Evolutionary conservation across 352 stramenopile species (phyloP).

Genomic region (Phytophthora colocasiae): DNA sequence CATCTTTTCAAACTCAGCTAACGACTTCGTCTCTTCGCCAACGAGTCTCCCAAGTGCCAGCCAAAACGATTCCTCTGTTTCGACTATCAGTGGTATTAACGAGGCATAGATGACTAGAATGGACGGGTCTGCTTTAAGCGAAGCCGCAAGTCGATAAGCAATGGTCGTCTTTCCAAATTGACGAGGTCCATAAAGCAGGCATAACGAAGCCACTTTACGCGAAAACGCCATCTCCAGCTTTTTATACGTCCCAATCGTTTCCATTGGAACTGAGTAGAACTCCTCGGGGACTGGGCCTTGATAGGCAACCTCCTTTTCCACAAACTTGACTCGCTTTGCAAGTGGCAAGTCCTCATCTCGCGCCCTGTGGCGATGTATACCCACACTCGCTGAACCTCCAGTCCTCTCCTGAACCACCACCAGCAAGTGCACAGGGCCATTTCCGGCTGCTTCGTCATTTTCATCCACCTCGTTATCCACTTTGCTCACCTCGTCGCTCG

Average conservation of each 20-base stretch:
- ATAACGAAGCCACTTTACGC: neutral
- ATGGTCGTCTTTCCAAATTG: too few species aligned
- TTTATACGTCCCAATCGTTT: neutral
- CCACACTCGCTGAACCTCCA: too few species aligned
- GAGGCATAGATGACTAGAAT: too few species aligned
- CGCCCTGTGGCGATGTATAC: too few species aligned
- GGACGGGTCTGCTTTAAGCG: too few species aligned
- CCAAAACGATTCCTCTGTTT: neutral
- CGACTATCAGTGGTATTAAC: neutral
- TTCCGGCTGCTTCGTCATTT: too few species aligned
- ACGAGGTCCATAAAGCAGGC: slow-evolving; percentile 21
- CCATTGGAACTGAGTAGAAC: neutral
- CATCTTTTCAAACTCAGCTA: neutral
- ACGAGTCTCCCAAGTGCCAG: neutral
- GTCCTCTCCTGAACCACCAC: too few species aligned
- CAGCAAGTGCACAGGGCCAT: too few species aligned
- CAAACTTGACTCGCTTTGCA: neutral
- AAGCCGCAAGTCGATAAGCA: too few species aligned
- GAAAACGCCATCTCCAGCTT: neutral
- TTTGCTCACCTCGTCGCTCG: too few species aligned
- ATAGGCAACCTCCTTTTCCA: neutral
- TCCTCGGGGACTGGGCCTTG: neutral
- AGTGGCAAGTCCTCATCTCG: neutral
- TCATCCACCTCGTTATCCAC: too few species aligned
- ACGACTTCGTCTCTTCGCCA: neutral